These are phyloP conservation scores for Turritis glabra DNA, from an alignment of 345 rosid species.

Conservation along the genomic window DNA sequence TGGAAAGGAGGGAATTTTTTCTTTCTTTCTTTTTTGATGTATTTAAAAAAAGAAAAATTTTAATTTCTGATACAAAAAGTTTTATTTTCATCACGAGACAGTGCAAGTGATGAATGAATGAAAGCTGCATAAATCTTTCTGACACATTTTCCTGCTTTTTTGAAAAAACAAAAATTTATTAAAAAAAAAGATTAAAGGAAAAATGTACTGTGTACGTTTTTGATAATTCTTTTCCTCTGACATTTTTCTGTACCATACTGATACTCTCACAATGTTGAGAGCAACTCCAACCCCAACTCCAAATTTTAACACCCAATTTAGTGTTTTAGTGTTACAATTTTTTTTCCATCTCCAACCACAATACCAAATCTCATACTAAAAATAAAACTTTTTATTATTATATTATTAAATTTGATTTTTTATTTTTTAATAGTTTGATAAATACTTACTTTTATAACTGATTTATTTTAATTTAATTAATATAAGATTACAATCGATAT, in stretches of 20 bases:
- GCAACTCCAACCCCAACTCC: no score
- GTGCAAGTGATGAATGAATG: conserved; percentile 52
- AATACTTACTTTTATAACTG: no score
- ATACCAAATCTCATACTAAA: no score
- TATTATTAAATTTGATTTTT: no score
- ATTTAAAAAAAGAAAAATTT: background rate
- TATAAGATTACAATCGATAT: no score
- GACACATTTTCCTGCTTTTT: conserved; percentile 37
- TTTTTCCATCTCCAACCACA: no score
- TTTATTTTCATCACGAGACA: conserved; percentile 66
- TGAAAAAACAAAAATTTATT: background rate
- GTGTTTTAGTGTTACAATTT: no score
- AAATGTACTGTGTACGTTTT: conserved; percentile 30
- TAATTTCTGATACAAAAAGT: conserved; percentile 32
- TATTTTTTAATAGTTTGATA: no score
- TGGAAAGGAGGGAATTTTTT: conserved; percentile 42
- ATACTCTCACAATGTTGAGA: conserved; percentile 24
- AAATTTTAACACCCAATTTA: no score
- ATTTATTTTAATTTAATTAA: no score
- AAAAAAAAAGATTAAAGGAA: conserved; percentile 3
- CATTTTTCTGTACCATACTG: conserved; percentile 28
- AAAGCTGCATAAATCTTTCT: conserved; percentile 44
- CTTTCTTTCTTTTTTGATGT: background rate
- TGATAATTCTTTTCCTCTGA: conserved; percentile 38
- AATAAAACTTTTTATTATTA: no score